Evolutionary conservation across 306 rosid species (phyloP), one percentile per base, ranked within the genome.

Genomic region (Bauhinia variegata): DNA sequence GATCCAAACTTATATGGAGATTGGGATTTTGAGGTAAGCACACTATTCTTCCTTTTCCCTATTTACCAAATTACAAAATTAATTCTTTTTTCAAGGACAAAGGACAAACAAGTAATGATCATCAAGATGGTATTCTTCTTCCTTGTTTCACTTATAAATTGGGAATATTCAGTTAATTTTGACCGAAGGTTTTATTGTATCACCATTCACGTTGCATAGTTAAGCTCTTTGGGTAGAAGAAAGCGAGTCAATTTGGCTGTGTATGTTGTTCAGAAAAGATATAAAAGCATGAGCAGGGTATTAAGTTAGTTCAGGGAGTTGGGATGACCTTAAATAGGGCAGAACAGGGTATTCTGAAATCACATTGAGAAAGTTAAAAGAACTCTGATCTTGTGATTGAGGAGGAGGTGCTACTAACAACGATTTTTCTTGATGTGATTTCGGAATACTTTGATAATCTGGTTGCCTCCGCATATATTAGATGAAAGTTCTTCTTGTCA

Each of bases 11-110:
- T 93, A 42, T 86, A 88, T 73, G 84, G 87, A 28, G 91, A 84
- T 4, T 93, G 99, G 99, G 83, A 88, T 78, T 88, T 93, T 73
- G 95, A 93, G 96, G 99, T 90, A 60, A 49, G 63, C 63, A 30
- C 42, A 12, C 30, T 11, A 39, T 46, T 8, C 42, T 33, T 77
- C 60, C 36, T 34, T 63, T n/a, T 36, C 62, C 43, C 59, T 19
- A 12, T 61, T 63, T 43, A 12, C 32, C 34, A 19, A 11, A 46
- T 8, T 5, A 19, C 36, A 17, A 7, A 34, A 32, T 65, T 48
- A 17, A 64, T 69, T n/a, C 32, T 60, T 33, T 53, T 60, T 30
- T 7, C 6, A 0, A 0, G 32, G 54, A 55, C 44, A 23, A 55
- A 36, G 42, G 10, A 32, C 3, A 52, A 53, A 18, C 54, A 65